Evolutionary conservation across 495 filamentous ascomycete species (phyloP).

Genomic region (Echria macrotheca): DNA sequence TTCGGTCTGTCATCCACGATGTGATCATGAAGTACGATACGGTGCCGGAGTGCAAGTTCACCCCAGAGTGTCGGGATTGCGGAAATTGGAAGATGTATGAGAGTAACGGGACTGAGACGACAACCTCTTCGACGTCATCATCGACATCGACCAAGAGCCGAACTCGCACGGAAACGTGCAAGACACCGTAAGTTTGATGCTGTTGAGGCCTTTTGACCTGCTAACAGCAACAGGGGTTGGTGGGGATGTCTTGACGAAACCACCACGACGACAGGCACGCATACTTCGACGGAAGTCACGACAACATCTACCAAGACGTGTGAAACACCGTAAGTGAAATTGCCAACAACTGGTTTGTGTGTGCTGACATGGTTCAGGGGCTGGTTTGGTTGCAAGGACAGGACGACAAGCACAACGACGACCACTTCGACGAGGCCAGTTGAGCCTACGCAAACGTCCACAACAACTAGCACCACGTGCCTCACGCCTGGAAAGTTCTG

Average conservation of each 20-base stretch:
- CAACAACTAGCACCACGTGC: constrained; percentile 36
- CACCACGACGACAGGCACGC: constrained; percentile 43
- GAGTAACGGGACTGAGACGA: constrained; percentile 77
- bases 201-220: not conserved
- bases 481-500: constrained; percentile 52
- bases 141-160: constrained; percentile 54
- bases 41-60: constrained; percentile 64
- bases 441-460: not conserved
- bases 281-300: constrained; percentile 39
- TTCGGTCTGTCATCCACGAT: constrained; percentile 75
- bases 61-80: constrained; percentile 82
- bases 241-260: constrained; percentile 67
- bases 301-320: constrained; percentile 50
- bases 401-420: constrained; percentile 32
- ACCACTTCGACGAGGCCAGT: constrained; percentile 17
- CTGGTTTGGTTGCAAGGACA: constrained; percentile 65
- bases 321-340: constrained; percentile 42
- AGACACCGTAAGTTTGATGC: constrained; percentile 54
- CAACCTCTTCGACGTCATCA: constrained; percentile 54
- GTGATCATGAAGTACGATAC: constrained; percentile 76
- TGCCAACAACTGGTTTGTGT: too few relatives aligned
- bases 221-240: constrained; percentile 50
- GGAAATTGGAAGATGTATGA: constrained; percentile 89
- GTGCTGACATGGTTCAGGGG: constrained; percentile 43
- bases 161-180: constrained; percentile 76